These are phyloP conservation scores for Maudiozyma humilis DNA, from an alignment of 1,139 yeast genomes.

Conservation along the genomic window DNA sequence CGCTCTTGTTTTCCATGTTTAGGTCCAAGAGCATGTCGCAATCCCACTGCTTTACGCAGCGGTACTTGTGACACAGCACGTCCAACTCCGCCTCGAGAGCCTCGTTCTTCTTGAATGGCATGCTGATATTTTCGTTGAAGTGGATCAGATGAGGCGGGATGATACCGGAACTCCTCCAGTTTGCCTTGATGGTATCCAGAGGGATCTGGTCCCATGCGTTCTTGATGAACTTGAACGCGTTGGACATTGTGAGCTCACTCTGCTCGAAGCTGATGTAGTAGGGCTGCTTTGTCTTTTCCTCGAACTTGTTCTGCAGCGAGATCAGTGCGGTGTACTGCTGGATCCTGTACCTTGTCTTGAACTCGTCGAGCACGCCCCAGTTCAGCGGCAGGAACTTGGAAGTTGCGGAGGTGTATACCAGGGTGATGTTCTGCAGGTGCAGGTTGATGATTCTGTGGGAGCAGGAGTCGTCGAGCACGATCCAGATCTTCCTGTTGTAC, in stretches of 20 bases:
- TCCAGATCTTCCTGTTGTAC: slow-evolving; percentile 43
- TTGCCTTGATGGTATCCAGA: slow-evolving; percentile 38
- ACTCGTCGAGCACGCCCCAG: slow-evolving; percentile 58
- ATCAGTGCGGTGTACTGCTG: slow-evolving; percentile 51
- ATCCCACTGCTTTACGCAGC: slow-evolving; percentile 54
- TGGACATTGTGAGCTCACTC: slow-evolving; percentile 42
- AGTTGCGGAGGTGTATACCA: slow-evolving; percentile 35
- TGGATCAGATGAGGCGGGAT: slow-evolving; percentile 30
- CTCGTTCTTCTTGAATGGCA: slow-evolving; percentile 32
- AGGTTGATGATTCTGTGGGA: slow-evolving; percentile 55
- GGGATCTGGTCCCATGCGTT: slow-evolving; percentile 49
- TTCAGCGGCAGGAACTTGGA: slow-evolving; percentile 51
- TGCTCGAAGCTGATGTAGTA: slow-evolving; percentile 31
- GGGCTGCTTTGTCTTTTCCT: slow-evolving; percentile 17
- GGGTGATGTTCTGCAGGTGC: slow-evolving; percentile 44
- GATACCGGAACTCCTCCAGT: slow-evolving; percentile 45
- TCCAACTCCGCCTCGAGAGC: slow-evolving; percentile 35
- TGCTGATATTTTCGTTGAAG: slow-evolving; percentile 26
- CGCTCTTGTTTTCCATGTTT: slow-evolving; percentile 48
- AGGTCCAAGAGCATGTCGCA: slow-evolving; percentile 47
- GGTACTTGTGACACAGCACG: slow-evolving; percentile 38
- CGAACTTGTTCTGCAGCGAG: slow-evolving; percentile 30
- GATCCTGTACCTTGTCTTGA: slow-evolving; percentile 49
- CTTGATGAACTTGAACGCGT: slow-evolving; percentile 51
- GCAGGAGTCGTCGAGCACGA: slow-evolving; percentile 54